phyloP scores from a whole-genome alignment of 1,139 yeast genomes.

The Saccharomyces hybrid region DNA sequence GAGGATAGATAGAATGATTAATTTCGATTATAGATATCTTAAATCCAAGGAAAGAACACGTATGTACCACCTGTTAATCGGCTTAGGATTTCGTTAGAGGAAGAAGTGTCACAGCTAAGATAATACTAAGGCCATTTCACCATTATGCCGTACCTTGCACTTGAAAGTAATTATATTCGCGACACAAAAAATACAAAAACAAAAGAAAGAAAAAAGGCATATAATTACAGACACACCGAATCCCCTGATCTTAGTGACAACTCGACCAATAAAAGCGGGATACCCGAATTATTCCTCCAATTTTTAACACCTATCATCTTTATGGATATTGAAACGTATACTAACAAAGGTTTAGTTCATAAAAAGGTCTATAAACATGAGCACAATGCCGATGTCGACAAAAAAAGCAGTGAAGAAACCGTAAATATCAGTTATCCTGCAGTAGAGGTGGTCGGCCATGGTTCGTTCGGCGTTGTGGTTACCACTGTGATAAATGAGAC shows the following conservation, averaged over 20 bases:
- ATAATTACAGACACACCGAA: neutral
- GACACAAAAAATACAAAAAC: neutral
- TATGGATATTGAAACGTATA: constrained; percentile 9
- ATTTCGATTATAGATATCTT: constrained; percentile 5
- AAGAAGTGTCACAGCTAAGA: neutral
- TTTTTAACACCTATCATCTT: neutral
- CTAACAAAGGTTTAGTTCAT: constrained; percentile 8
- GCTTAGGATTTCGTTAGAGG: neutral
- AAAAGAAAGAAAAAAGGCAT: neutral
- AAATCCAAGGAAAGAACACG: constrained; percentile 3
- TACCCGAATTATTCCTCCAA: neutral
- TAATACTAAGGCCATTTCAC: neutral
- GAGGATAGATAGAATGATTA: constrained; percentile 5
- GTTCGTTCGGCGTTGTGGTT: constrained; percentile 94
- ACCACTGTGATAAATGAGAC: constrained; percentile 74
- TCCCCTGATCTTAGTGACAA: neutral
- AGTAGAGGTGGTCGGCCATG: constrained; percentile 82
- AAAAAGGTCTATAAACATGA: constrained; percentile 5
- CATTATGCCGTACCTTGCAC: no score
- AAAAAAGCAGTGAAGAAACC: constrained; percentile 8
- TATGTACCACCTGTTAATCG: constrained; percentile 4
- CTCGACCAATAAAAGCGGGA: neutral
- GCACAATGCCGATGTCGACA: neutral
- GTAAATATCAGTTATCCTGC: constrained; percentile 32
- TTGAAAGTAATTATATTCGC: neutral